Conservation (phyloP, 257 asterid genomes). For the Oldenlandia corymbosa region DNA sequence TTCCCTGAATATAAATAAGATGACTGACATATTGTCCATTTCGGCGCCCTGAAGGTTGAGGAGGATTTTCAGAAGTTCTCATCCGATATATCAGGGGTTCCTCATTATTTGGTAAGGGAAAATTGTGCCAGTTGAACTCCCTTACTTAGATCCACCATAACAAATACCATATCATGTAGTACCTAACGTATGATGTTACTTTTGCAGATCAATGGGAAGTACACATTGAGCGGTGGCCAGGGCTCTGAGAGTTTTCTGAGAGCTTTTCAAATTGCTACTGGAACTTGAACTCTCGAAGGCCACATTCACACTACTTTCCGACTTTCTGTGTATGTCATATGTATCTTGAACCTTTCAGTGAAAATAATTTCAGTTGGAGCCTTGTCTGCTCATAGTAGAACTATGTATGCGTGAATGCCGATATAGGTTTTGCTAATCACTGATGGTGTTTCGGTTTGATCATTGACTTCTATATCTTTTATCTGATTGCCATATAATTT, state of each 20-base stretch:
- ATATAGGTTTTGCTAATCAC: neutral
- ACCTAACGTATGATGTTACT: neutral
- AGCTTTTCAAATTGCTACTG: constrained; percentile 49
- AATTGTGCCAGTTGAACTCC: neutral
- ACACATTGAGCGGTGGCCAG: constrained; percentile 70
- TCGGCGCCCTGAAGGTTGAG: constrained; percentile 34
- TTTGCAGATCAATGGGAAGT: constrained; percentile 62
- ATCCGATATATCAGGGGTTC: constrained; percentile 54
- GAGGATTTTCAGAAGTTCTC: constrained; percentile 54
- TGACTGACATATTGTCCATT: neutral
- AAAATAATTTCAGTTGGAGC: neutral
- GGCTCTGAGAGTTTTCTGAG: constrained; percentile 62
- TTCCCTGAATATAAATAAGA: neutral
- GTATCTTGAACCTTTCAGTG: neutral
- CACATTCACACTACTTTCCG: neutral
- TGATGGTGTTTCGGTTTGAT: no score
- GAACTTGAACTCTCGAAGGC: constrained; percentile 3
- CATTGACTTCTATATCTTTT: neutral
- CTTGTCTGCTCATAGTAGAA: constrained; percentile 5
- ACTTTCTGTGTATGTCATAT: neutral
- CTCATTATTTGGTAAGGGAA: constrained; percentile 57
- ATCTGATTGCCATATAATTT: neutral
- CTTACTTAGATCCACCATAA: neutral
- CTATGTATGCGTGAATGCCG: neutral
- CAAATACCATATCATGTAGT: neutral